Percentiles rank a stretch among this genome's conserved stretches.
phyloP scores from a whole-genome alignment of 768 basidiomycete species.

The Macrocybe gigantea region DNA sequence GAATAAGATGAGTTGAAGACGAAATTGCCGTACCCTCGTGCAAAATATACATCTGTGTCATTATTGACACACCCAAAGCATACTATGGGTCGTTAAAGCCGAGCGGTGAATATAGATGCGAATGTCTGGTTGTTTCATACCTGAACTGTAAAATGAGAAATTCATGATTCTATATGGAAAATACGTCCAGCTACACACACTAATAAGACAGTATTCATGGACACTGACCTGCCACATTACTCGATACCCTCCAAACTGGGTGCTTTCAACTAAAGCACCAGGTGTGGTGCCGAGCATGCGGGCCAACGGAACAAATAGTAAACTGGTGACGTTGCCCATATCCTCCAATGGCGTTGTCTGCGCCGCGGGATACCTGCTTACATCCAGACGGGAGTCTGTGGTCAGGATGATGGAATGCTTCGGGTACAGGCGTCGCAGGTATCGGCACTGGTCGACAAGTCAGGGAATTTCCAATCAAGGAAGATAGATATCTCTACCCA shows the following conservation, averaged over 20 bases:
- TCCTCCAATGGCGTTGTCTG: constrained; percentile 37
- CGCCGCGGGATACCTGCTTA: constrained; percentile 48
- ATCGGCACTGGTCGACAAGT: constrained; percentile 24
- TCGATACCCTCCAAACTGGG: constrained; percentile 50
- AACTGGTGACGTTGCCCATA: constrained; percentile 43
- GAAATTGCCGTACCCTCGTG: constrained; percentile 44
- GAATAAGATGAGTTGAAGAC: neutral
- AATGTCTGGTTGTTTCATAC: constrained; percentile 26
- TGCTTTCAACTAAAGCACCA: constrained; percentile 46
- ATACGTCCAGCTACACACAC: neutral
- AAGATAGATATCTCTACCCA: too few relatives aligned
- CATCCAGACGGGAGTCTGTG: constrained; percentile 34
- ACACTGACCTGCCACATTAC: constrained; percentile 52
- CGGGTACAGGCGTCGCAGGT: constrained; percentile 55
- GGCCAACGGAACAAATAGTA: constrained; percentile 43
- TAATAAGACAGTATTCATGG: neutral
- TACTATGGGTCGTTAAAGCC: constrained; percentile 15
- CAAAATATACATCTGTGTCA: constrained; percentile 42
- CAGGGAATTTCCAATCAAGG: too few relatives aligned
- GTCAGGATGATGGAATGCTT: constrained; percentile 55
- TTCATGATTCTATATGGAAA: constrained; percentile 42
- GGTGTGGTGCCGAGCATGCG: constrained; percentile 33
- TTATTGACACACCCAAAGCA: constrained; percentile 20
- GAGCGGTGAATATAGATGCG: neutral
- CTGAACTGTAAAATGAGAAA: constrained; percentile 45